Percentiles rank a stretch among this genome's conserved stretches.
Conservation (phyloP, 352 stramenopile species). For the Pythium chondricola region DNA sequence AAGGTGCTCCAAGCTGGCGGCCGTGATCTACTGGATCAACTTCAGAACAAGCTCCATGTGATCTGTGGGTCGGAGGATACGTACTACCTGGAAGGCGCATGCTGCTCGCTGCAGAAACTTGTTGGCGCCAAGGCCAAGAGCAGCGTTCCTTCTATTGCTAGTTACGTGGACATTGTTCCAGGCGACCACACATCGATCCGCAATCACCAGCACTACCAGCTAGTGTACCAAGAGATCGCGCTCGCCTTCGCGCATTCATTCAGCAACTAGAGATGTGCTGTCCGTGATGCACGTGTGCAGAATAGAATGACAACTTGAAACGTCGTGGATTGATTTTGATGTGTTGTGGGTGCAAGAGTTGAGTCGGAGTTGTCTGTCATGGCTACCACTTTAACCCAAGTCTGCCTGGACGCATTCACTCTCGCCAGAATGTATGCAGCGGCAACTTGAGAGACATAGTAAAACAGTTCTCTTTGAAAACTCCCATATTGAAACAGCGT, state of each 20-base stretch:
- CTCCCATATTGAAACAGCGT: no score
- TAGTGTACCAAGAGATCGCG: conserved; percentile 62
- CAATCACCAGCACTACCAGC: conserved; percentile 52
- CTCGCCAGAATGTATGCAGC: no score
- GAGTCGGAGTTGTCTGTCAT: no score
- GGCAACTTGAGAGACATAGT: no score
- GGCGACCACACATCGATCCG: conserved; percentile 70
- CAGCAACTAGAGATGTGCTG: neutral
- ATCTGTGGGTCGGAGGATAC: conserved; percentile 68
- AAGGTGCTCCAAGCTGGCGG: conserved; percentile 35
- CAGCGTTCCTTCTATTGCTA: conserved; percentile 26
- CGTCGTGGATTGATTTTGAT: no score
- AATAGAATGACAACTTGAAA: no score
- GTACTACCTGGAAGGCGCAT: conserved; percentile 71
- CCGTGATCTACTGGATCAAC: conserved; percentile 29
- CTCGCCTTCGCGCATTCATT: conserved; percentile 7
- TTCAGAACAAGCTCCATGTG: conserved; percentile 64
- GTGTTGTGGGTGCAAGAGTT: no score
- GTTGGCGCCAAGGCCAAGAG: conserved; percentile 24
- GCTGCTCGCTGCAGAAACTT: conserved; percentile 46
- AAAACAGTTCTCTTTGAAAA: no score
- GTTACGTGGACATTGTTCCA: conserved; percentile 63
- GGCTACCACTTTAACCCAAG: no score
- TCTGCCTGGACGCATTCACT: no score
- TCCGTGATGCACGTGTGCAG: no score